A percentile compares a stretch with the other conserved stretches of the same genome.
These are phyloP conservation scores for Sporothrix pallida DNA, from an alignment of 2,329 filamentous ascomycete genomes.

Conservation along the genomic window DNA sequence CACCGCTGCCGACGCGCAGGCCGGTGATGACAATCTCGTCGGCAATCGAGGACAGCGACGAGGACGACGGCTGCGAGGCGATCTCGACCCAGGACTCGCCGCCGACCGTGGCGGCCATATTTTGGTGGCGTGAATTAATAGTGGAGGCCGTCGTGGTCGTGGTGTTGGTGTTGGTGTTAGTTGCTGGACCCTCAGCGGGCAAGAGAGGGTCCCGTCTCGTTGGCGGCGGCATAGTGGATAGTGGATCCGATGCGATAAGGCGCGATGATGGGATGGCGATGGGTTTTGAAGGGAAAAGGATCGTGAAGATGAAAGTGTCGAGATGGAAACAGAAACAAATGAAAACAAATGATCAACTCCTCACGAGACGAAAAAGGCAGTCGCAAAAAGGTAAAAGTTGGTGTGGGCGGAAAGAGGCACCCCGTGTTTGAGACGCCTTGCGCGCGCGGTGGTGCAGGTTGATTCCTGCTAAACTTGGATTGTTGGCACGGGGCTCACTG, in stretches of 20 bases:
- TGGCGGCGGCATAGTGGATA: conserved; percentile 35
- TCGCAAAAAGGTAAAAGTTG: background rate
- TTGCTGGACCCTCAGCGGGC: conserved; percentile 28
- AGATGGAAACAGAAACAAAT: background rate
- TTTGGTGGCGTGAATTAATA: conserved; percentile 17
- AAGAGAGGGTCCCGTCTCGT: conserved; percentile 31
- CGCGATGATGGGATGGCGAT: background rate
- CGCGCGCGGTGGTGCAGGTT: background rate
- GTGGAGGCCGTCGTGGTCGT: background rate
- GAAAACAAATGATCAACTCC: background rate
- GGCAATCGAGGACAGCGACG: conserved; percentile 81
- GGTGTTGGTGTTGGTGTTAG: background rate
- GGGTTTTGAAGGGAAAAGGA: background rate
- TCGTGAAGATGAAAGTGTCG: no score
- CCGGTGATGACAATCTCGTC: conserved; percentile 93
- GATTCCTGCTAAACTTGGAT: conserved; percentile 8
- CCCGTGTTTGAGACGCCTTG: conserved; percentile 16
- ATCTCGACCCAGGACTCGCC: conserved; percentile 94
- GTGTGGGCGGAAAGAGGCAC: conserved; percentile 16
- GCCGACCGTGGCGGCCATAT: conserved; percentile 47
- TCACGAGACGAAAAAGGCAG: conserved; percentile 21
- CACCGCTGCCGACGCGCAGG: conserved; percentile 71
- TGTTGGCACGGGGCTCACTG: conserved; percentile 25
- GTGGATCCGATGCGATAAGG: conserved; percentile 24
- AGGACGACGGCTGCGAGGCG: conserved; percentile 89